Evolutionary conservation across 2,329 filamentous ascomycete species (phyloP).

Genomic region (Penicillium verrucosum): DNA sequence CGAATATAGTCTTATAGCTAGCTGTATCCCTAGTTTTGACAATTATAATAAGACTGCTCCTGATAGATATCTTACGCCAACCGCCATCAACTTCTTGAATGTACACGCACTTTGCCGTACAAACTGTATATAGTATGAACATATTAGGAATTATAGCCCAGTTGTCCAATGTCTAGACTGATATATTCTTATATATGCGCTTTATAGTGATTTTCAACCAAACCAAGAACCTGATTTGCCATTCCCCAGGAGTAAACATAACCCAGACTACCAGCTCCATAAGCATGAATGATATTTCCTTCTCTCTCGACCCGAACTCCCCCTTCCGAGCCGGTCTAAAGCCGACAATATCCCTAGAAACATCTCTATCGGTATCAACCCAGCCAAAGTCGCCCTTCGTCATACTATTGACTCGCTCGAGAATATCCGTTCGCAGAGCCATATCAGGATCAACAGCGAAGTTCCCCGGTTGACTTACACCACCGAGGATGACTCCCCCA

Average conservation of each 20-base stretch:
- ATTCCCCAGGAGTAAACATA: not conserved
- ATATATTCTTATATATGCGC: not conserved
- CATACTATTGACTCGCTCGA: not conserved
- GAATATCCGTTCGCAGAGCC: not conserved
- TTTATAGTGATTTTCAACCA: not conserved
- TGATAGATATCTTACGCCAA: no score
- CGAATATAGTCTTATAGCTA: no score
- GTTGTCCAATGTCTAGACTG: not conserved
- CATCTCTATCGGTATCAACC: not conserved
- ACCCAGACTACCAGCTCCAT: not conserved
- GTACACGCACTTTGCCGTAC: no score
- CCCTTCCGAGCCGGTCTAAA: not conserved
- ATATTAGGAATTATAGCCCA: not conserved
- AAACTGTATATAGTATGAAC: no score
- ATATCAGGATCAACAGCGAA: not conserved
- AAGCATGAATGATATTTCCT: not conserved
- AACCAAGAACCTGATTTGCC: not conserved
- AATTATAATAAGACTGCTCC: no score
- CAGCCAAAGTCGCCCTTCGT: not conserved
- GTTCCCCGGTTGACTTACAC: not conserved
- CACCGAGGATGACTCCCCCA: not conserved
- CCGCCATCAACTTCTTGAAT: no score
- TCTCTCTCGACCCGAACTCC: not conserved
- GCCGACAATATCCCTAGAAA: not conserved
- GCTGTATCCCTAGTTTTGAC: no score